These are phyloP conservation scores for Phytophthora chlamydospora DNA, from an alignment of 352 stramenopile genomes.

Conservation along the genomic window DNA sequence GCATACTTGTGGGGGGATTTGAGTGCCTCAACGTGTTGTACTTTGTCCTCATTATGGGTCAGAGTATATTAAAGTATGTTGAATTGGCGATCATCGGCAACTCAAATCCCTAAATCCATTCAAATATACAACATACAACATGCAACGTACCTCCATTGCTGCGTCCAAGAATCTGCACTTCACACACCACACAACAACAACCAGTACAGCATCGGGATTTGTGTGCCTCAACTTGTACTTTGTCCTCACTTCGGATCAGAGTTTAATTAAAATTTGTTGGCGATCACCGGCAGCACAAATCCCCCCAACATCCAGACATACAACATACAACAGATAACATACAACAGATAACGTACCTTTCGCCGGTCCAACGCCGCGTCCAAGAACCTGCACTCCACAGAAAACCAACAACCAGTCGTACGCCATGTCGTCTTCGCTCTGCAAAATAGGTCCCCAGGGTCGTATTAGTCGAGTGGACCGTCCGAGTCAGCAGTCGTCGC, in stretches of 20 bases:
- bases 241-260: conserved; percentile 76
- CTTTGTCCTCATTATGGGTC: conserved; percentile 70
- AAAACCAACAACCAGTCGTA: conserved; percentile 9
- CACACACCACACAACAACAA: too few relatives aligned
- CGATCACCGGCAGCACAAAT: neutral
- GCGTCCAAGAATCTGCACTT: too few relatives aligned
- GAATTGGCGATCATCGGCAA: conserved; percentile 62
- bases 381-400: conserved; percentile 12
- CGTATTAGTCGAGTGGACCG: conserved; percentile 35
- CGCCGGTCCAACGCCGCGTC: conserved; percentile 3
- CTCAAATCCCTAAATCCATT: conserved; percentile 25
- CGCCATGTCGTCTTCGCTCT: conserved; percentile 28
- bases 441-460: conserved; percentile 38
- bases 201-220: too few relatives aligned
- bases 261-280: conserved; percentile 85
- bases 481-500: conserved; percentile 10
- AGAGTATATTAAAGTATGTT: conserved; percentile 89
- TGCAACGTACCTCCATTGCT: conserved; percentile 13
- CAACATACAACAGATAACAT: neutral
- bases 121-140: conserved; percentile 12
- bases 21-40: conserved; percentile 55
- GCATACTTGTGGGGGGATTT: too few relatives aligned
- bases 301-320: neutral
- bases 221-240: conserved; percentile 57
- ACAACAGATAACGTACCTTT: neutral